A percentile compares a stretch with the other conserved stretches of the same genome.
Evolutionary conservation across 148 eudicot genomes (phyloP).

Genomic region (Oxyria digyna): DNA sequence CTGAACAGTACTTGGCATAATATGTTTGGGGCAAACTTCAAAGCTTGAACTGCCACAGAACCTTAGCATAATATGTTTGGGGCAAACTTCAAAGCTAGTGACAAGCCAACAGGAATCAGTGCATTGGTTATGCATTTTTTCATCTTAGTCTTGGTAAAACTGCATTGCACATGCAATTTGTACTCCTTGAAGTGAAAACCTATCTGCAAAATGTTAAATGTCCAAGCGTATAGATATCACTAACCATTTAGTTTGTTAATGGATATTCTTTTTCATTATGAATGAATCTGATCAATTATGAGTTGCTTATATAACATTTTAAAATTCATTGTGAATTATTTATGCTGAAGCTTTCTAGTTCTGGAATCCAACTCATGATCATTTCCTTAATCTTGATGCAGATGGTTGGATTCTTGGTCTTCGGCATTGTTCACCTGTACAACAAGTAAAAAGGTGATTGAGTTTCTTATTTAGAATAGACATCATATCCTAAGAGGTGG

Average conservation of each 20-base stretch:
- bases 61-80: neutral
- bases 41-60: neutral
- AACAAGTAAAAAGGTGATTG: slow-evolving; percentile 33
- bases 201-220: neutral
- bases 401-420: slow-evolving; percentile 86
- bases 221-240: neutral
- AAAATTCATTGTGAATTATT: neutral
- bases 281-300: neutral
- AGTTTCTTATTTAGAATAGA: neutral
- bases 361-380: neutral
- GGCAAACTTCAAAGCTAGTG: neutral
- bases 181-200: neutral
- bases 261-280: neutral
- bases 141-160: neutral
- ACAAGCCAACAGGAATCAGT: neutral
- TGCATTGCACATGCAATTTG: neutral
- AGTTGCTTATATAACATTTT: neutral
- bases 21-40: neutral
- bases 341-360: neutral
- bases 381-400: slow-evolving; percentile 19
- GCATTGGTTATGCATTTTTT: neutral
- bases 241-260: no score
- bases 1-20: neutral
- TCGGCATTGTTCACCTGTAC: slow-evolving; percentile 60
- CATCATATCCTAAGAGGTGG: neutral